These are phyloP conservation scores for Penicillium psychrosexuale DNA, from an alignment of 2,329 filamentous ascomycete species.

Conservation along the genomic window DNA sequence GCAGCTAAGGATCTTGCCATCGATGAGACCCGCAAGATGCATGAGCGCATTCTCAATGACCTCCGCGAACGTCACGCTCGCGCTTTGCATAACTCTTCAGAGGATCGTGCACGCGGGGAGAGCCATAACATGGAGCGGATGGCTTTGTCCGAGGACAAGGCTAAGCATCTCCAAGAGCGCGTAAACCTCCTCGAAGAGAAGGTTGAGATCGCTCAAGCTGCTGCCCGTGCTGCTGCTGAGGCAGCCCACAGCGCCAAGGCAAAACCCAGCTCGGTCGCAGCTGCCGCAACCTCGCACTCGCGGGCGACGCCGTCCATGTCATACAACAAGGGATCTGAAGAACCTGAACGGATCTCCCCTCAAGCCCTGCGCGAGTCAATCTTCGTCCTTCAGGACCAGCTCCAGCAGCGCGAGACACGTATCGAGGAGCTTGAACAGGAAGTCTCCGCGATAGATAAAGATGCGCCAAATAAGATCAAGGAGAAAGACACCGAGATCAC, in stretches of 20 bases:
- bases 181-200: slow-evolving; percentile 83
- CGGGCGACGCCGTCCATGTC: slow-evolving; percentile 47
- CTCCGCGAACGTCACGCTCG: slow-evolving; percentile 72
- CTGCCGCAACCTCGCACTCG: slow-evolving; percentile 41
- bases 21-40: slow-evolving; percentile 59
- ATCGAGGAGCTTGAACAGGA: slow-evolving; percentile 83
- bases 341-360: slow-evolving; percentile 84
- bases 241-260: slow-evolving; percentile 63
- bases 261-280: slow-evolving; percentile 32
- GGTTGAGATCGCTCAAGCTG: slow-evolving; percentile 83
- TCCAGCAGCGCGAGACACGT: slow-evolving; percentile 85
- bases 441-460: slow-evolving; percentile 66
- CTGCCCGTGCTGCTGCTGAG: slow-evolving; percentile 76
- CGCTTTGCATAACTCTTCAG: slow-evolving; percentile 67
- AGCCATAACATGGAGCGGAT: slow-evolving; percentile 77
- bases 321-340: slow-evolving; percentile 44
- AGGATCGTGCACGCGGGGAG: slow-evolving; percentile 79
- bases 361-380: slow-evolving; percentile 95
- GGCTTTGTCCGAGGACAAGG: slow-evolving; percentile 77
- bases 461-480: slow-evolving; percentile 76
- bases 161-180: slow-evolving; percentile 80
- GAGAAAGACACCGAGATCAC: slow-evolving; percentile 91
- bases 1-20: slow-evolving; percentile 55
- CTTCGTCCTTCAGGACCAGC: slow-evolving; percentile 90
- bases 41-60: slow-evolving; percentile 72